Conservation (phyloP, 2,329 filamentous ascomycete genomes). For the Arthroderma sp. region DNA sequence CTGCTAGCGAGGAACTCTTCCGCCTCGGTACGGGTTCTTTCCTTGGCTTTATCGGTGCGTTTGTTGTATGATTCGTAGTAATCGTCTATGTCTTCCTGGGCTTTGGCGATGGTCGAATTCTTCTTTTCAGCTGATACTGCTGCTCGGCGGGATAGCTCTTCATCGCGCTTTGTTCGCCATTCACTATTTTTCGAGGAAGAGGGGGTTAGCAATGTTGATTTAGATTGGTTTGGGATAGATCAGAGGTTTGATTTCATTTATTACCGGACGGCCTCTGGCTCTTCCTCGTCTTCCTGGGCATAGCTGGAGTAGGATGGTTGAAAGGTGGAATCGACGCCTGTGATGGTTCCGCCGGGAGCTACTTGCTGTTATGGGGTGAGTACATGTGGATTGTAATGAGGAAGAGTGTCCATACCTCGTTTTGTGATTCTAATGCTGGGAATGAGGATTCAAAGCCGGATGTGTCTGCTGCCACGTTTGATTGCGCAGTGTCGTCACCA, state of each 20-base stretch:
- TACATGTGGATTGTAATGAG: background rate
- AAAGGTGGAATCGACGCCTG: slow-evolving; percentile 50
- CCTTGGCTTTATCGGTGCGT: slow-evolving; percentile 88
- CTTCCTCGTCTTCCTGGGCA: slow-evolving; percentile 53
- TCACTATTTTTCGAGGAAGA: slow-evolving; percentile 33
- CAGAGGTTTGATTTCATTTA: too few relatives aligned
- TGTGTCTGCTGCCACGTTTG: slow-evolving; percentile 31
- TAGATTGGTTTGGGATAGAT: too few relatives aligned
- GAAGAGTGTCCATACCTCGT: slow-evolving; percentile 46
- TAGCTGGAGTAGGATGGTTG: slow-evolving; percentile 39
- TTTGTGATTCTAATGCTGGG: slow-evolving; percentile 63
- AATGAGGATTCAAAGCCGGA: slow-evolving; percentile 76
- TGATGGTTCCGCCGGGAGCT: slow-evolving; percentile 67
- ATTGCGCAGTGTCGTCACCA: slow-evolving; percentile 26
- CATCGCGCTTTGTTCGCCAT: slow-evolving; percentile 85
- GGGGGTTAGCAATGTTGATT: too few relatives aligned
- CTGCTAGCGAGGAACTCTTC: slow-evolving; percentile 80
- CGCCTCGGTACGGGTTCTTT: slow-evolving; percentile 79
- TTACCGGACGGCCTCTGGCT: slow-evolving; percentile 69
- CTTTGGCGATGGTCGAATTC: slow-evolving; percentile 72
- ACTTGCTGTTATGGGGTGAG: slow-evolving; percentile 42
- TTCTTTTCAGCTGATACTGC: slow-evolving; percentile 74
- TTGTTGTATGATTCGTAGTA: slow-evolving; percentile 99
- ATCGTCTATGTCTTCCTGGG: slow-evolving; percentile 89
- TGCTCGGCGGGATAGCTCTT: slow-evolving; percentile 67